Percentiles rank a stretch among this genome's conserved stretches.
Evolutionary conservation across 768 basidiomycete genomes (phyloP).

Genomic region (Macrolepiota fuliginosa): DNA sequence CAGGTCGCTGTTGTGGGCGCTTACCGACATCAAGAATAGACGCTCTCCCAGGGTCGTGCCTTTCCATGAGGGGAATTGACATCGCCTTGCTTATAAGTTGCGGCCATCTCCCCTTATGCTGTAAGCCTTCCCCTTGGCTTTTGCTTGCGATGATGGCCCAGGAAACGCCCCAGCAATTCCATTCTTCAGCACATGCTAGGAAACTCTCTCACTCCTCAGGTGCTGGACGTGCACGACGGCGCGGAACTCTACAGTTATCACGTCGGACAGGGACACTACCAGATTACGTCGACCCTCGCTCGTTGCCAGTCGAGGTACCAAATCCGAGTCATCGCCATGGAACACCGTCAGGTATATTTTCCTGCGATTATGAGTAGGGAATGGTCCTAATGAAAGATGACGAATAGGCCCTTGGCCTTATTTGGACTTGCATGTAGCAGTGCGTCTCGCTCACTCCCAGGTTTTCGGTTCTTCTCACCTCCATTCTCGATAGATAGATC

Average conservation of each 20-base stretch:
- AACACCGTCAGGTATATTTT: constrained; percentile 7
- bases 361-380: background rate
- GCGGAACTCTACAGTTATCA: background rate
- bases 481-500: background rate
- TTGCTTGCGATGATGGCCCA: constrained; percentile 2
- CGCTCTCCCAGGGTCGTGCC: background rate
- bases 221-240: background rate
- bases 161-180: background rate
- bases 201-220: background rate
- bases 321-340: constrained; percentile 13
- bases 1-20: background rate
- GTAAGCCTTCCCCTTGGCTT: background rate
- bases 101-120: background rate
- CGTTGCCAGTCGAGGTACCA: constrained; percentile 3
- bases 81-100: background rate
- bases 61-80: constrained; percentile 4
- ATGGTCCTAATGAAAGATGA: background rate
- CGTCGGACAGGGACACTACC: background rate
- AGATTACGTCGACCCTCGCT: background rate
- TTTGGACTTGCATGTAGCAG: constrained; percentile 8
- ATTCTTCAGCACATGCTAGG: background rate
- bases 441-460: background rate
- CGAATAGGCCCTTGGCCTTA: constrained; percentile 11
- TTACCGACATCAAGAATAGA: background rate
- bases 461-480: background rate